Evolutionary conservation across 2,329 filamentous ascomycete genomes (phyloP).

Genomic region (Grosmannia penicillata): DNA sequence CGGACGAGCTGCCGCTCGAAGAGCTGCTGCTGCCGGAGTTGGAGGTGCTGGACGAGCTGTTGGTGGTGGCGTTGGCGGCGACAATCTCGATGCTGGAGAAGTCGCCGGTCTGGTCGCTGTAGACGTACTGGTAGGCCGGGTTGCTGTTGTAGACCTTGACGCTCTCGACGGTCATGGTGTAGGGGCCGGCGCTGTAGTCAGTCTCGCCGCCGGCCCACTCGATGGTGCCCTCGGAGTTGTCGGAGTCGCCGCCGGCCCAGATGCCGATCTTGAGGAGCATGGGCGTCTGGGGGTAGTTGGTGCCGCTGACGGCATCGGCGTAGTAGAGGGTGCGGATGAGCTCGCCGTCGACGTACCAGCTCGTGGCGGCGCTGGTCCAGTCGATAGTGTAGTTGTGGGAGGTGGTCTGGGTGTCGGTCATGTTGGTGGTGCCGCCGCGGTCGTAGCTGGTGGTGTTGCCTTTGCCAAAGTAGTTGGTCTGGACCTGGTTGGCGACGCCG

Average conservation of each 20-base stretch:
- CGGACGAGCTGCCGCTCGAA: too few relatives aligned
- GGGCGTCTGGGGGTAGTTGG: slow-evolving; percentile 46
- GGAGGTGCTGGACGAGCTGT: not conserved
- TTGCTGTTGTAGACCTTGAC: slow-evolving; percentile 7
- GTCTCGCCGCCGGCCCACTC: slow-evolving; percentile 9
- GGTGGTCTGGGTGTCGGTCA: slow-evolving; percentile 28
- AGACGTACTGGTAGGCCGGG: slow-evolving; percentile 5
- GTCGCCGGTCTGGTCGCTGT: slow-evolving; percentile 5
- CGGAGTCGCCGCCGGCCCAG: slow-evolving; percentile 19
- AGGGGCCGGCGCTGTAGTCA: slow-evolving; percentile 5
- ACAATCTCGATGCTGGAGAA: slow-evolving; percentile 5
- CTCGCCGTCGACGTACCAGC: slow-evolving; percentile 41
- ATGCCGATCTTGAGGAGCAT: slow-evolving; percentile 34
- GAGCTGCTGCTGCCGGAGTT: not conserved
- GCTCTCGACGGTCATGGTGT: slow-evolving; percentile 7
- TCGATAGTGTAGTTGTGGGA: slow-evolving; percentile 42
- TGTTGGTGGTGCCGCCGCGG: slow-evolving; percentile 34
- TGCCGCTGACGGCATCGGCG: slow-evolving; percentile 23
- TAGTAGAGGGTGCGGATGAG: slow-evolving; percentile 34
- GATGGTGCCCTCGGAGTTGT: slow-evolving; percentile 5
- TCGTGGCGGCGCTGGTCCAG: slow-evolving; percentile 36
- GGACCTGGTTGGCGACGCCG: slow-evolving; percentile 55
- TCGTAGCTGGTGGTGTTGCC: slow-evolving; percentile 55
- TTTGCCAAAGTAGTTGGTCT: slow-evolving; percentile 77
- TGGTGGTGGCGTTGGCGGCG: not conserved